Percentiles rank a stretch among this genome's conserved stretches.
Evolutionary conservation across 1,139 yeast genomes (phyloP).

Genomic region (Geotrichum aggregatum): DNA sequence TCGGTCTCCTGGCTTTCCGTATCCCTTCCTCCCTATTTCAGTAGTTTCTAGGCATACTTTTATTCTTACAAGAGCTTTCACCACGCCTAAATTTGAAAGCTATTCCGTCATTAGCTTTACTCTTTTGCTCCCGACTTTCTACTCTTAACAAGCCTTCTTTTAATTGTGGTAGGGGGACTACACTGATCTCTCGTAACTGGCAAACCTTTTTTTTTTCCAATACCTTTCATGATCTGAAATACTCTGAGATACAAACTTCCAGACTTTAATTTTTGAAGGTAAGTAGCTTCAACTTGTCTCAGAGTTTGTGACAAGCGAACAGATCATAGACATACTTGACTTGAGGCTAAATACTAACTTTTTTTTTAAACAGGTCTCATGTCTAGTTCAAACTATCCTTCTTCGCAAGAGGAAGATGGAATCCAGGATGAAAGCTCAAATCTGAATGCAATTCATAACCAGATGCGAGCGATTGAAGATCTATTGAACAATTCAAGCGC

Average conservation of each 20-base stretch:
- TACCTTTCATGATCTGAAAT: no score
- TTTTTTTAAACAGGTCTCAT: neutral
- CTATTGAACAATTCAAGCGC: conserved; percentile 18
- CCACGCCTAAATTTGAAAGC: no score
- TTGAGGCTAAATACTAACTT: neutral
- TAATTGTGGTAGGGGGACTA: no score
- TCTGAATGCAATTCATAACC: conserved; percentile 13
- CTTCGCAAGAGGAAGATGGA: conserved; percentile 12
- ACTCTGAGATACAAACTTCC: no score
- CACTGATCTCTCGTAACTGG: no score
- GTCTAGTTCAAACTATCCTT: conserved; percentile 9
- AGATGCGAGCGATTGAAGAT: conserved; percentile 17
- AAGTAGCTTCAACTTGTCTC: neutral
- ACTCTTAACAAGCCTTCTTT: no score
- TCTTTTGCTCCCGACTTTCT: no score
- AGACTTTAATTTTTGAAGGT: neutral
- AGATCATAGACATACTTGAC: neutral
- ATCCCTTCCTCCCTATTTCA: neutral
- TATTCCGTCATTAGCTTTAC: no score
- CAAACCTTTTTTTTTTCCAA: no score
- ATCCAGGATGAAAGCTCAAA: conserved; percentile 3
- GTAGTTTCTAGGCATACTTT: no score
- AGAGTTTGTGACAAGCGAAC: no score
- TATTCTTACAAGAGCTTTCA: no score
- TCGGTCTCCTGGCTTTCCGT: neutral